These are phyloP conservation scores for Pestalotiopsis sp. DNA, from an alignment of 2,329 filamentous ascomycete species.

Conservation along the genomic window DNA sequence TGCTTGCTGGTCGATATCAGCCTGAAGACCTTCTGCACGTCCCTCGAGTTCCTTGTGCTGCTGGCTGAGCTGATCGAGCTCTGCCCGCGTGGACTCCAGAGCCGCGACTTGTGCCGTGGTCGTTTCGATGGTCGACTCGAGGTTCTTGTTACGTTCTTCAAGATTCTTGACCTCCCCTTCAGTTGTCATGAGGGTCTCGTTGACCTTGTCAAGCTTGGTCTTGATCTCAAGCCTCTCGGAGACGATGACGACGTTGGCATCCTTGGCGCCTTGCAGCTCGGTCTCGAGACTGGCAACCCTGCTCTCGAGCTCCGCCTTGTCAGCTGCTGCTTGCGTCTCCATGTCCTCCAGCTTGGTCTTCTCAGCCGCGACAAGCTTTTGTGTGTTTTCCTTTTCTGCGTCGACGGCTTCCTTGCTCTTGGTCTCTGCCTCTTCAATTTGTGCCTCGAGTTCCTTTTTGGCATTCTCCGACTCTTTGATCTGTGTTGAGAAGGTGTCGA, in stretches of 20 bases:
- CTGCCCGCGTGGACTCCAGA: constrained; percentile 23
- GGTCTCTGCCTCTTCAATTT: constrained; percentile 12
- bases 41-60: constrained; percentile 29
- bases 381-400: constrained; percentile 5
- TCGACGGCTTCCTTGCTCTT: constrained; percentile 21
- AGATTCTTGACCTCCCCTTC: constrained; percentile 20
- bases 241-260: constrained; percentile 11
- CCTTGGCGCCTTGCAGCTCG: constrained; percentile 15
- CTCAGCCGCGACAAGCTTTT: constrained; percentile 18
- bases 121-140: constrained; percentile 24
- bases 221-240: constrained; percentile 10
- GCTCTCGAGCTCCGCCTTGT: constrained; percentile 18
- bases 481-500: constrained; percentile 28
- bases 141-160: constrained; percentile 22
- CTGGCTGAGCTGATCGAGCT: constrained; percentile 28
- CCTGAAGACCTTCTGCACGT: constrained; percentile 25
- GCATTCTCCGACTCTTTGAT: constrained; percentile 25
- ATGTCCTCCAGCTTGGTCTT: constrained; percentile 12
- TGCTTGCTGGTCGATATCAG: constrained; percentile 28
- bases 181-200: constrained; percentile 1
- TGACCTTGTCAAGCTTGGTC: neutral
- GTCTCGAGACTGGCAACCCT: constrained; percentile 7
- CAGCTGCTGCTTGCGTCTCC: constrained; percentile 22
- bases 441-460: constrained; percentile 11
- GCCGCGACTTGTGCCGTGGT: constrained; percentile 23